phyloP scores from a whole-genome alignment of 495 filamentous ascomycete species.

The Neurospora sp. region DNA sequence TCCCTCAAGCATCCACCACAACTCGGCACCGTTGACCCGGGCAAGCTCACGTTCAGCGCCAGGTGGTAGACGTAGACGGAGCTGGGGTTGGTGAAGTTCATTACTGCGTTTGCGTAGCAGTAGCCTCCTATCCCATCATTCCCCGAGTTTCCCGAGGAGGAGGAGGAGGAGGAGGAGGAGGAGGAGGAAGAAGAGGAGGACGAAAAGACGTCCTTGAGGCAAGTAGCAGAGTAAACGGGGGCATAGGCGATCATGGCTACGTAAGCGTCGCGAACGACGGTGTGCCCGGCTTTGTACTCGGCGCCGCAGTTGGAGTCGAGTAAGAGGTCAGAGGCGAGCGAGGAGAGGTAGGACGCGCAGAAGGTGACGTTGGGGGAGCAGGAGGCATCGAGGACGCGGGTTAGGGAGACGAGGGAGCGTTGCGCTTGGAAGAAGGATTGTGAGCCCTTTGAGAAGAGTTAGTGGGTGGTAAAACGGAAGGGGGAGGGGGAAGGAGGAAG shows the following conservation, averaged over 20 bases:
- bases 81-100: constrained; percentile 54
- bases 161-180: too few relatives aligned
- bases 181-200: too few relatives aligned
- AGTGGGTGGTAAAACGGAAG: too few relatives aligned
- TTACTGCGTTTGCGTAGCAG: constrained; percentile 78
- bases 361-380: constrained; percentile 51
- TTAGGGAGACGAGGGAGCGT: constrained; percentile 53
- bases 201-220: constrained; percentile 37
- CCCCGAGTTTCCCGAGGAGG: too few relatives aligned
- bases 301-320: constrained; percentile 45
- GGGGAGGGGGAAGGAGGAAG: not conserved
- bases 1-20: constrained; percentile 60
- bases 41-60: constrained; percentile 63
- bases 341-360: constrained; percentile 51
- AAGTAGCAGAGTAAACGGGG: constrained; percentile 68
- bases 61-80: constrained; percentile 76
- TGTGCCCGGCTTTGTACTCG: constrained; percentile 57
- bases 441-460: constrained; percentile 25
- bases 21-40: constrained; percentile 50
- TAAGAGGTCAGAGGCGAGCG: constrained; percentile 34
- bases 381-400: constrained; percentile 58
- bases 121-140: constrained; percentile 22
- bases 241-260: constrained; percentile 65
- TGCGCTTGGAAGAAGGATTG: constrained; percentile 65
- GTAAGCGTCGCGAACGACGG: constrained; percentile 53